These are phyloP conservation scores for Solanum etuberosum DNA, from an alignment of 257 asterid genomes.

Conservation along the genomic window DNA sequence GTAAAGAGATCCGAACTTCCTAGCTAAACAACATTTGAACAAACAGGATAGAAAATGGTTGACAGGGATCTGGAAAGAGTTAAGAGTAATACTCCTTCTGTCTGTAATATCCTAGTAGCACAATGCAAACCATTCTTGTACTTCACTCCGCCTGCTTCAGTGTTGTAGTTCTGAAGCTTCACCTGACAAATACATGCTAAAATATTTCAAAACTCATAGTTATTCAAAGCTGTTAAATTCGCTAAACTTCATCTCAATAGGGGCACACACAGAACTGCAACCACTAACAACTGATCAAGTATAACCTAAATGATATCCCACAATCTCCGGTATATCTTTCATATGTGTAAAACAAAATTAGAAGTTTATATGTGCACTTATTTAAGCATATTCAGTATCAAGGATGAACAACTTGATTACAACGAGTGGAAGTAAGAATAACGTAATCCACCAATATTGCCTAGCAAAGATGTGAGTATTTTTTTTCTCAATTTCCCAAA, in stretches of 20 bases:
- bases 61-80: constrained; percentile 13
- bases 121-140: constrained; percentile 76
- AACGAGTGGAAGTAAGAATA: neutral
- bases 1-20: neutral
- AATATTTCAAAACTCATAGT: neutral
- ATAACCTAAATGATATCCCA: neutral
- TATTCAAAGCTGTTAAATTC: neutral
- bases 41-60: neutral
- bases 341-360: neutral
- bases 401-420: neutral
- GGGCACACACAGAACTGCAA: neutral
- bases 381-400: neutral
- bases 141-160: constrained; percentile 57
- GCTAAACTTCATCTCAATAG: neutral
- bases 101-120: constrained; percentile 64
- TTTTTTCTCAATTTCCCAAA: neutral
- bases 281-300: neutral
- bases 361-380: neutral
- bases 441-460: neutral
- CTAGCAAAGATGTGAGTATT: neutral
- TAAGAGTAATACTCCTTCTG: constrained; percentile 77
- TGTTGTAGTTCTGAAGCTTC: constrained; percentile 79
- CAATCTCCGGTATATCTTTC: neutral
- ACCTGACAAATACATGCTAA: constrained; percentile 38
- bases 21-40: neutral